phyloP scores from a whole-genome alignment of 2,329 filamentous ascomycete genomes.

The Truncatella angustata region DNA sequence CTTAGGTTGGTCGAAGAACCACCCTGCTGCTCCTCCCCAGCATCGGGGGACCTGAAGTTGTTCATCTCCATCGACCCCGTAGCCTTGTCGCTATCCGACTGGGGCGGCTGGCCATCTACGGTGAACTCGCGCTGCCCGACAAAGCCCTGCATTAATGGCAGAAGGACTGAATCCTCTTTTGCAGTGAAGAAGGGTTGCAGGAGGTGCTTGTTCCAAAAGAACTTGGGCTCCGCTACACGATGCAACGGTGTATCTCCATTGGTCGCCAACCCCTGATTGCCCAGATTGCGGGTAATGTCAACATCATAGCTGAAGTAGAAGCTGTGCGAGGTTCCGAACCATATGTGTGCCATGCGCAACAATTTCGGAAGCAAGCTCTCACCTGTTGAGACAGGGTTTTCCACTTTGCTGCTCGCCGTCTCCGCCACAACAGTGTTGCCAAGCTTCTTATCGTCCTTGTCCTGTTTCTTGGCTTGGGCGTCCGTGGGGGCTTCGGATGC shows the following conservation, averaged over 20 bases:
- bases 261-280: slow-evolving; percentile 33
- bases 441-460: slow-evolving; percentile 23
- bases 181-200: slow-evolving; percentile 70
- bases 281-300: slow-evolving; percentile 74
- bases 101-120: slow-evolving; percentile 61
- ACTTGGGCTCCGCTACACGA: slow-evolving; percentile 71
- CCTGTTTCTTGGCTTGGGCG: slow-evolving; percentile 13
- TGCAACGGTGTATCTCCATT: slow-evolving; percentile 60
- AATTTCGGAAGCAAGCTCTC: slow-evolving; percentile 75
- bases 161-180: slow-evolving; percentile 67
- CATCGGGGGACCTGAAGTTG: slow-evolving; percentile 21
- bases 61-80: slow-evolving; percentile 28
- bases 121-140: slow-evolving; percentile 82
- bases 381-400: slow-evolving; percentile 33
- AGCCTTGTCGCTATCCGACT: slow-evolving; percentile 41
- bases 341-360: slow-evolving; percentile 76
- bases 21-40: slow-evolving; percentile 23
- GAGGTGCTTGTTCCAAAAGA: slow-evolving; percentile 88
- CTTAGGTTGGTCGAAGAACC: slow-evolving; percentile 30
- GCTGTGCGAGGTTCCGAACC: slow-evolving; percentile 78
- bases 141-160: slow-evolving; percentile 92
- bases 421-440: slow-evolving; percentile 25
- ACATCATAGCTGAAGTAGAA: slow-evolving; percentile 97
- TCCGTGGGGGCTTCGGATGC: slow-evolving; percentile 14
- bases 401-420: slow-evolving; percentile 20